phyloP scores from a whole-genome alignment of 23 red algal genomes.

The Agarophyton chilense region DNA sequence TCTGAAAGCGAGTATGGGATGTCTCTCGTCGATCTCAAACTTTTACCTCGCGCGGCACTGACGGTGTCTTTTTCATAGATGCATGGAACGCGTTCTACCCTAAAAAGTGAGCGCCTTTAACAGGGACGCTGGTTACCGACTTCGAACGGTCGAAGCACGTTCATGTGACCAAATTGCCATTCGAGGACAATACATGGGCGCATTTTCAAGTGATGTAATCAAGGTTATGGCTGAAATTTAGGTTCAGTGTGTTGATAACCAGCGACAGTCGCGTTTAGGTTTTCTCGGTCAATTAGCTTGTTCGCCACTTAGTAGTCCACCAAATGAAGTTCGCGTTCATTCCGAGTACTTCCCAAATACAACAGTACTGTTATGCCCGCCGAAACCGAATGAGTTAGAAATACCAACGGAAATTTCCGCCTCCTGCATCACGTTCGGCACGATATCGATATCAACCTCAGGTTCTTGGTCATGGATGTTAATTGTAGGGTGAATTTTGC shows the following conservation, averaged over 20 bases:
- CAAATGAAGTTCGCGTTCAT: not conserved
- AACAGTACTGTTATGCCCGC: constrained; percentile 95
- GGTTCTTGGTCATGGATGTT: constrained; percentile 77
- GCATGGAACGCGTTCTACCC: not conserved
- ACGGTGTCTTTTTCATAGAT: constrained; percentile 59
- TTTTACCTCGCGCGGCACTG: constrained; percentile 84
- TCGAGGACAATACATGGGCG: not conserved
- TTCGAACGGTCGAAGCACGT: not conserved
- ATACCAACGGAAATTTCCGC: constrained; percentile 81
- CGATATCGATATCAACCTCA: constrained; percentile 94
- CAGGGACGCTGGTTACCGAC: not conserved
- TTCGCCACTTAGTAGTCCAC: not conserved
- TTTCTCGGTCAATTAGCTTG: constrained; percentile 29
- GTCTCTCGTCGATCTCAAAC: constrained; percentile 58
- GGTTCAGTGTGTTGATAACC: not conserved
- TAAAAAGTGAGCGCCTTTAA: not conserved
- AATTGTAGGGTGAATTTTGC: constrained; percentile 94
- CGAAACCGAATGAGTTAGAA: constrained; percentile 96
- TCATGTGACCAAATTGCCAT: not conserved
- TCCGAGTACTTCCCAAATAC: constrained; percentile 77
- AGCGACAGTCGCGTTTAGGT: constrained; percentile 5
- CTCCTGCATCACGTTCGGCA: constrained; percentile 87
- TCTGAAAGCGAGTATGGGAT: constrained; percentile 62
- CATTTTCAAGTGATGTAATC: not conserved
- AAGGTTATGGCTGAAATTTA: not conserved